phyloP scores from a whole-genome alignment of 2,329 filamentous ascomycete species.

The Fusarium hostae region DNA sequence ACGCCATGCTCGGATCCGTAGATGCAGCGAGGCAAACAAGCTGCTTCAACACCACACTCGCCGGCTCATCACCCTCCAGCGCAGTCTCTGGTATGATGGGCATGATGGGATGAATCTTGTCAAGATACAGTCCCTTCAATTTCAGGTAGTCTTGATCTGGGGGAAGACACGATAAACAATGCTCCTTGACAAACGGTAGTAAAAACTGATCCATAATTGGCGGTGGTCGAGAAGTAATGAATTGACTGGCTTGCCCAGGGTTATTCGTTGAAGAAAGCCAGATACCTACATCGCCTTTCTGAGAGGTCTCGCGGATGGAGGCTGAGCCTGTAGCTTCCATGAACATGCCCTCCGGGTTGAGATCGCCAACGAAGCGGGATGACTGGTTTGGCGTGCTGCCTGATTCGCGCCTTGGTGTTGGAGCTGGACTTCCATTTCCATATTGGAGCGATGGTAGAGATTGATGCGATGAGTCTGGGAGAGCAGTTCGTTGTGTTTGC shows the following conservation, averaged over 20 bases:
- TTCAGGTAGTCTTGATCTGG: conserved; percentile 58
- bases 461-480: conserved; percentile 6
- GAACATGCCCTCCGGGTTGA: conserved; percentile 70
- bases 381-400: conserved; percentile 43
- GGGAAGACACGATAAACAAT: conserved; percentile 61
- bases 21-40: conserved; percentile 66
- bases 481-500: conserved; percentile 7
- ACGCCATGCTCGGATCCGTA: conserved; percentile 58
- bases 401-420: conserved; percentile 22
- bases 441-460: conserved; percentile 16
- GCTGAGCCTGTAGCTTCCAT: conserved; percentile 61
- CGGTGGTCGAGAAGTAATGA: conserved; percentile 52
- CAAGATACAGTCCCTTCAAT: conserved; percentile 59
- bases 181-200: conserved; percentile 56
- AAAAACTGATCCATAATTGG: conserved; percentile 55
- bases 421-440: conserved; percentile 5
- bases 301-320: conserved; percentile 50
- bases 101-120: conserved; percentile 66
- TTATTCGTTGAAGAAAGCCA: conserved; percentile 57
- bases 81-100: conserved; percentile 59
- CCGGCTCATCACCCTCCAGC: conserved; percentile 49
- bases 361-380: conserved; percentile 66
- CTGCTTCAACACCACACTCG: conserved; percentile 61
- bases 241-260: conserved; percentile 49
- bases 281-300: conserved; percentile 65